phyloP scores from a whole-genome alignment of 495 filamentous ascomycete genomes.

The Hypoxylon cercidicola region DNA sequence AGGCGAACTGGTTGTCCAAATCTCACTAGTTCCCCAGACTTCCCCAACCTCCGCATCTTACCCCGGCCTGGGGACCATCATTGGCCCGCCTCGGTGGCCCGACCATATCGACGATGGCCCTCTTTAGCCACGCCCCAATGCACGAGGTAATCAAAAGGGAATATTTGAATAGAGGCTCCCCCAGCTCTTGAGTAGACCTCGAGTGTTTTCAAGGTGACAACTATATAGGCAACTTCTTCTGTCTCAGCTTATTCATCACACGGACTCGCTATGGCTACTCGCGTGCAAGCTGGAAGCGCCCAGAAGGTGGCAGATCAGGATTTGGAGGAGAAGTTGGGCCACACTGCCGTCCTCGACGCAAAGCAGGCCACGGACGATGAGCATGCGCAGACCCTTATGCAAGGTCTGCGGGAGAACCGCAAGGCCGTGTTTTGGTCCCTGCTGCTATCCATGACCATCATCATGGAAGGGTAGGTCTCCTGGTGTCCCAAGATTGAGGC shows the following conservation, averaged over 20 bases:
- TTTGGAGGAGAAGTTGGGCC: slow-evolving; percentile 44
- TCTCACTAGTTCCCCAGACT: slow-evolving; percentile 28
- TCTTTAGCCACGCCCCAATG: not conserved
- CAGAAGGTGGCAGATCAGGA: slow-evolving; percentile 43
- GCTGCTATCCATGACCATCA: slow-evolving; percentile 59
- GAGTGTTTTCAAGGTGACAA: not conserved
- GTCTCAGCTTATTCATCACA: not conserved
- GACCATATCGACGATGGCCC: not conserved
- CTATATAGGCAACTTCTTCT: not conserved
- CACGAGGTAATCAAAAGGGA: not conserved
- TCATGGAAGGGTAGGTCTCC: slow-evolving; percentile 61
- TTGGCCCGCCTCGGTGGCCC: slow-evolving; percentile 2
- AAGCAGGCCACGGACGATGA: slow-evolving; percentile 47
- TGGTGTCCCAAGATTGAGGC: not conserved
- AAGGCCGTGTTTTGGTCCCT: slow-evolving; percentile 59
- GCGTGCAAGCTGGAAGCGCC: slow-evolving; percentile 21
- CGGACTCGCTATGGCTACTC: slow-evolving; percentile 23
- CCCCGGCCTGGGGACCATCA: slow-evolving; percentile 2
- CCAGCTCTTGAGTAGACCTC: not conserved
- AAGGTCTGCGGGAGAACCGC: slow-evolving; percentile 51
- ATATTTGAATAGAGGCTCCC: not conserved
- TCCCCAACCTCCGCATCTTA: slow-evolving; percentile 25
- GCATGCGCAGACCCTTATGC: slow-evolving; percentile 49
- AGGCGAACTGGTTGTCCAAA: slow-evolving; percentile 3
- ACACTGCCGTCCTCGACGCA: slow-evolving; percentile 41